Conservation (phyloP, 495 filamentous ascomycete genomes). For the Neurospora sp. region DNA sequence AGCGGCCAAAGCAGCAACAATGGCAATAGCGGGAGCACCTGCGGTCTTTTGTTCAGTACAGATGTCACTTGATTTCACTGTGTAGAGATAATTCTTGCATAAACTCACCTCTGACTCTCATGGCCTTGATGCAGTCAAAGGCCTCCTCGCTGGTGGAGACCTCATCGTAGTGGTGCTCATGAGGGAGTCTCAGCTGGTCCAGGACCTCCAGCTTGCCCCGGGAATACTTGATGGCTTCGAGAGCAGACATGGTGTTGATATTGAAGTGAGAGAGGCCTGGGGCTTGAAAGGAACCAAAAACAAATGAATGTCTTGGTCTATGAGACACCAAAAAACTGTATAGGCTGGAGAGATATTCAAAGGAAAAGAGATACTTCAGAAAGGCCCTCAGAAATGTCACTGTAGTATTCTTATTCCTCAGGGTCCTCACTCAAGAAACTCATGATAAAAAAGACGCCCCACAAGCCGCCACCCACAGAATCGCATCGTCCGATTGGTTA, state of each 20-base stretch:
- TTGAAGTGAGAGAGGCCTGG: background rate
- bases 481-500: background rate
- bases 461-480: background rate
- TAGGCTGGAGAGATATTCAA: background rate
- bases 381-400: background rate
- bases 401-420: background rate
- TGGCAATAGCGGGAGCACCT: constrained; percentile 90
- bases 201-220: constrained; percentile 73
- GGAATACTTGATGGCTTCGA: constrained; percentile 83
- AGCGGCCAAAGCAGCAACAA: constrained; percentile 82
- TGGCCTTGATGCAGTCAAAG: constrained; percentile 85
- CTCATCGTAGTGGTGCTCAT: constrained; percentile 67
- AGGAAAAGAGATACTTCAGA: background rate
- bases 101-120: constrained; percentile 55
- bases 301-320: background rate
- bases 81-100: background rate
- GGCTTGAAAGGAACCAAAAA: background rate
- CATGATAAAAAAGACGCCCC: background rate
- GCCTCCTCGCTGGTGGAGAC: constrained; percentile 70
- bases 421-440: background rate
- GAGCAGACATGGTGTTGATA: constrained; percentile 30
- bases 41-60: constrained; percentile 22
- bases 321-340: background rate
- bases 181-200: constrained; percentile 85
- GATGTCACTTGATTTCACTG: background rate